These are phyloP conservation scores for Vigna reflexopilosa DNA, from an alignment of 306 rosid species.

Conservation along the genomic window DNA sequence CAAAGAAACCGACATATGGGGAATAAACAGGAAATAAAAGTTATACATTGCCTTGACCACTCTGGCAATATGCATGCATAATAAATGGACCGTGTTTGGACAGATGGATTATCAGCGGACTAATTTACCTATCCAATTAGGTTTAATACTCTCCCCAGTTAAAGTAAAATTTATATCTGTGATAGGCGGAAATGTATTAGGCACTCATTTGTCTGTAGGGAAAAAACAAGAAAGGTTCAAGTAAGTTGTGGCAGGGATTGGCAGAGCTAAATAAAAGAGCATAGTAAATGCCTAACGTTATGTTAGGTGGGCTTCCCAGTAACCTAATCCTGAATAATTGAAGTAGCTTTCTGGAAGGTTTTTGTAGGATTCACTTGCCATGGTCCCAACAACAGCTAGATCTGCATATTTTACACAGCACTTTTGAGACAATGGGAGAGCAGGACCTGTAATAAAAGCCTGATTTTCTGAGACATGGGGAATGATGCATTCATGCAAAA, in stretches of 20 bases:
- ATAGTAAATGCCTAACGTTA: conserved; percentile 48
- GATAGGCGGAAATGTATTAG: neutral
- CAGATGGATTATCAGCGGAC: neutral
- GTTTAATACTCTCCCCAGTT: neutral
- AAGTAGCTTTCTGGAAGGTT: conserved; percentile 45
- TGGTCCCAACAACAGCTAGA: conserved; percentile 65
- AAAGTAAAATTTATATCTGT: neutral
- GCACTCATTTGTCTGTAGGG: neutral
- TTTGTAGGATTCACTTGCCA: conserved; percentile 46
- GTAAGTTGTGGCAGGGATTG: conserved; percentile 24
- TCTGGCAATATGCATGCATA: neutral
- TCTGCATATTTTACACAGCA: conserved; percentile 53
- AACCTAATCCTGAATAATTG: conserved; percentile 55
- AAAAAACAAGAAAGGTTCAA: neutral
- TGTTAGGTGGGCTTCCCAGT: conserved; percentile 49
- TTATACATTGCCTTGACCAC: neutral
- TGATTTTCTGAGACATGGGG: conserved; percentile 55
- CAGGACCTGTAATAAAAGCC: conserved; percentile 51
- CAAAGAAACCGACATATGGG: neutral
- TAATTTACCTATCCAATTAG: conserved; percentile 5
- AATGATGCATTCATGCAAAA: conserved; percentile 55
- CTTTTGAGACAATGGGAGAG: conserved; percentile 31
- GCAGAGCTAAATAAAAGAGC: conserved; percentile 32
- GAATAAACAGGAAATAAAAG: neutral
- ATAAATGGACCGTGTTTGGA: neutral